Evolutionary conservation across 2,329 filamentous ascomycete genomes (phyloP), one percentile per base, ranked within the genome.

Genomic region (Penicillium frequentans): DNA sequence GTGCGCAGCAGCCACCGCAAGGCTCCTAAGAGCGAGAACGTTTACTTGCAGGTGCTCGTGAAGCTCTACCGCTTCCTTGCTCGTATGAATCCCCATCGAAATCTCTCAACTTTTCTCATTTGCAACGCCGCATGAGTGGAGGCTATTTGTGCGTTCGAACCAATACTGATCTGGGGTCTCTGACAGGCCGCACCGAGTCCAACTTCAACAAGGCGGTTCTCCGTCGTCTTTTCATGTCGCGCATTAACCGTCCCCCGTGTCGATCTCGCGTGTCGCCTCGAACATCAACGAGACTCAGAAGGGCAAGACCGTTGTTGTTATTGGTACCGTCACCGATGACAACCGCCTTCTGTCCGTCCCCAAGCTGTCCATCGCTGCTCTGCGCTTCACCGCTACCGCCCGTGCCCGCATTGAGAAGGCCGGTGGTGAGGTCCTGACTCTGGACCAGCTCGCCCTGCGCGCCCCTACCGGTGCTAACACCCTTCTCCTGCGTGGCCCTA

Each of bases 201-300:
- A 86, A 86, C 83, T 99, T 99, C 90, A 99, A 99, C 90, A 96
- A 96, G 86, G 90, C 95, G 74, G 87, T 99, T 77, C 90, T 99
- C 74, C 92, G 93, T 79, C 91, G 95, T 75, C 90, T 99, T 63
- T 96, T 96, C 78, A 96, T 95, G 91, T 96, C 92, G 80, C 91
- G 93, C 82, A 96, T 96, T 83, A 98, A 98, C 90, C 90, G 93
- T 72, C 91, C 91, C 92, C 95, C 66, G 88, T 99, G 75, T 97
- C 93, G 61, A 85, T 99, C 74, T 97, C 93, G 69, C 90, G 93
- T 80, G 91, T 98, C 75, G 88, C 84, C 66, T 79, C 82, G 76
- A 90, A 78, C 57, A 80, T 85, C 73, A 81, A 80, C 75, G 85
- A 88, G 73, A 82, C 75, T 9, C 76, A 79, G 65, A 75, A 78